Evolutionary conservation across 2,329 filamentous ascomycete genomes (phyloP).

Genomic region (Aspergillus fumigatus): DNA sequence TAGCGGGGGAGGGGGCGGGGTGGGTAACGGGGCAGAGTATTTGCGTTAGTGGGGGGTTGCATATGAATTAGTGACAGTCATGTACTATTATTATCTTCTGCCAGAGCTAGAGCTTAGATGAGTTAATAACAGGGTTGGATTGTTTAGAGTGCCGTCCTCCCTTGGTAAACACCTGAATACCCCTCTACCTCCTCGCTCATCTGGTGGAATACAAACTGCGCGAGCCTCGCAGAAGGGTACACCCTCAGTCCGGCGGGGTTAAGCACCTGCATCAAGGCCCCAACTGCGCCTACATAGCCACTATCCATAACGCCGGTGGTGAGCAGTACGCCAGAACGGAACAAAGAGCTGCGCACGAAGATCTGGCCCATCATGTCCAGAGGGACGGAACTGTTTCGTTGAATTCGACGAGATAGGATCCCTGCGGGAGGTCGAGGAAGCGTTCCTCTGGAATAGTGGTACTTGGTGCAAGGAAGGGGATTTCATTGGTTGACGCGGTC

Average conservation of each 20-base stretch:
- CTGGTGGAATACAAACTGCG: conserved; percentile 39
- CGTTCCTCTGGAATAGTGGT: background rate
- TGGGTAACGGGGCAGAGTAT: conserved; percentile 9
- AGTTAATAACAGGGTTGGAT: no score
- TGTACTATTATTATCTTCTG: no score
- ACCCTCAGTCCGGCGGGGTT: conserved; percentile 35
- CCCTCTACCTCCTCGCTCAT: conserved; percentile 34
- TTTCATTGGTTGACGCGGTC: background rate
- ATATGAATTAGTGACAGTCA: background rate
- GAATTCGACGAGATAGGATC: conserved; percentile 33
- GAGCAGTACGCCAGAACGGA: conserved; percentile 35
- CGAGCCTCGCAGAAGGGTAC: conserved; percentile 33
- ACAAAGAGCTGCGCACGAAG: conserved; percentile 38
- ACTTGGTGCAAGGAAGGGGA: conserved; percentile 8
- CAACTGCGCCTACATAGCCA: conserved; percentile 41
- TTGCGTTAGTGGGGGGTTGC: conserved; percentile 1
- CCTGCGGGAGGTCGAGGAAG: conserved; percentile 20
- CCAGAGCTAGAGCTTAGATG: no score
- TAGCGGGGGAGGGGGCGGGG: background rate
- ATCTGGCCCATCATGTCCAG: conserved; percentile 38
- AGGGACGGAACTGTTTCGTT: conserved; percentile 40
- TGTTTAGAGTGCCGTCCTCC: background rate
- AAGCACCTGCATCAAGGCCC: conserved; percentile 35
- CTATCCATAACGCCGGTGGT: conserved; percentile 40
- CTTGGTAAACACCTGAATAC: conserved; percentile 39